Percentiles rank a stretch among this genome's conserved stretches.
These are phyloP conservation scores for Pseudogymnoascus sp. DNA, from an alignment of 2,329 filamentous ascomycete species.

Conservation along the genomic window DNA sequence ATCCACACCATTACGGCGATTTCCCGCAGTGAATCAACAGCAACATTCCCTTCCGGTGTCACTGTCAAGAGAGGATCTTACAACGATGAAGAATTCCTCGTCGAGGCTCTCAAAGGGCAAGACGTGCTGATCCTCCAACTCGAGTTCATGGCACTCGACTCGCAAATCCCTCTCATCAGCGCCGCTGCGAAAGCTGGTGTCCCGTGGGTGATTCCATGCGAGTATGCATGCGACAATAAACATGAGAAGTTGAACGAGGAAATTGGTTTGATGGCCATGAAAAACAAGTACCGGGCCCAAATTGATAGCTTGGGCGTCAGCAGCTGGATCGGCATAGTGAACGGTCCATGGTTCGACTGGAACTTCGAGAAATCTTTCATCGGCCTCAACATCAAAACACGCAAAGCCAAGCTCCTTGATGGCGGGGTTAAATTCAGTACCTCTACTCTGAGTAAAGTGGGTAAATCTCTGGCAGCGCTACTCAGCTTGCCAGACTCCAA, in stretches of 20 bases:
- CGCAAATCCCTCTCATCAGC: conserved; percentile 37
- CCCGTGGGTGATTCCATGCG: conserved; percentile 45
- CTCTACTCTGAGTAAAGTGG: conserved; percentile 43
- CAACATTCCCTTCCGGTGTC: conserved; percentile 34
- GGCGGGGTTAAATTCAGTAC: conserved; percentile 39
- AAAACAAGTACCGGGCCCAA: conserved; percentile 24
- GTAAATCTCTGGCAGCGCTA: conserved; percentile 43
- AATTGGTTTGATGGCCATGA: conserved; percentile 17
- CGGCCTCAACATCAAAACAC: conserved; percentile 42
- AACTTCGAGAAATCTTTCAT: conserved; percentile 34
- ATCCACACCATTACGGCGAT: conserved; percentile 42
- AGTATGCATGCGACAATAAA: conserved; percentile 30
- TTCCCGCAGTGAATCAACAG: conserved; percentile 36
- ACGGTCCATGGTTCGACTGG: conserved; percentile 47
- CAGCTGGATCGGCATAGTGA: conserved; percentile 33
- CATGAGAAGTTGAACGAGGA: conserved; percentile 29
- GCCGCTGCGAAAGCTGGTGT: conserved; percentile 45
- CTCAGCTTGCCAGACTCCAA: conserved; percentile 34
- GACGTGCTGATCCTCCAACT: conserved; percentile 37
- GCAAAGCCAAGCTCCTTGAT: conserved; percentile 39
- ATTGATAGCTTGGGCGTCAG: conserved; percentile 33
- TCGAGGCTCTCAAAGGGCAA: conserved; percentile 33
- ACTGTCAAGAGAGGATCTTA: conserved; percentile 39
- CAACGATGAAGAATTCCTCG: conserved; percentile 32
- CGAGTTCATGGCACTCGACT: conserved; percentile 7